Evolutionary conservation across 495 filamentous ascomycete genomes (phyloP), one percentile per base, ranked within the genome.

Genomic region (Aspergillus taichungensis): DNA sequence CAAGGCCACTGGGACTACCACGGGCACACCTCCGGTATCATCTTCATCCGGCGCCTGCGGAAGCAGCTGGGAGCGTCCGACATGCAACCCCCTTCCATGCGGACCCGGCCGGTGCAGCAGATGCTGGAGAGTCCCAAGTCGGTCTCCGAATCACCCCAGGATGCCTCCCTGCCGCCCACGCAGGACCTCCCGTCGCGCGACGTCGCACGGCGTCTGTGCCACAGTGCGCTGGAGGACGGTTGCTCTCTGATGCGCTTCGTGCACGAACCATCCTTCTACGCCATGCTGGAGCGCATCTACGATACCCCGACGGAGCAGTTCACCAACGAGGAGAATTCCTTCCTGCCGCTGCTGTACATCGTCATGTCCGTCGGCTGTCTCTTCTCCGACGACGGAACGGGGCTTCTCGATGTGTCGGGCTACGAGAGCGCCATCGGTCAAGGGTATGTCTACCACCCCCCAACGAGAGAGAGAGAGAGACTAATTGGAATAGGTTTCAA

Each of bases 1-100:
- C 77, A 81, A 51, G 91, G 91, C 13, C 76, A 94, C 52, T 94
- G 87, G 82, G 92, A 96, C 58, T 98, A 94, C 54, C 86, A 92
- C 57, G 92, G 92, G 34, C 87, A 87, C 47, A 95, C 91, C 0
- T 98, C 92, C 5, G 89, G 92, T 0, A 73, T 91, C 37, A 84
- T 87, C 47, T 97, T 95, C 63, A 74, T 95, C 40, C 73, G 78
- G 50, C 79, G 85, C 32, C 79, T 98, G 75, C 81, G 87, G 46
- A 85, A 88, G 53, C 86, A 95, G 58, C 83, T 95, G 47, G 80
- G 88, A n/a, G 55, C 57, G 5, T 33, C 54, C 6, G 73, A 85
- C 37, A 51, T 83, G 12, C 65, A 78, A 30, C 79, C 78, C 0
- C 63, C 69, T 0, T 57, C 68, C 3, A 50, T 55, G 6, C 55